Percentiles rank a stretch among this genome's conserved stretches.
These are phyloP conservation scores for Cryptococcus deneoformans DNA, from an alignment of 1,284 basidiomycete genomes.

Conservation along the genomic window DNA sequence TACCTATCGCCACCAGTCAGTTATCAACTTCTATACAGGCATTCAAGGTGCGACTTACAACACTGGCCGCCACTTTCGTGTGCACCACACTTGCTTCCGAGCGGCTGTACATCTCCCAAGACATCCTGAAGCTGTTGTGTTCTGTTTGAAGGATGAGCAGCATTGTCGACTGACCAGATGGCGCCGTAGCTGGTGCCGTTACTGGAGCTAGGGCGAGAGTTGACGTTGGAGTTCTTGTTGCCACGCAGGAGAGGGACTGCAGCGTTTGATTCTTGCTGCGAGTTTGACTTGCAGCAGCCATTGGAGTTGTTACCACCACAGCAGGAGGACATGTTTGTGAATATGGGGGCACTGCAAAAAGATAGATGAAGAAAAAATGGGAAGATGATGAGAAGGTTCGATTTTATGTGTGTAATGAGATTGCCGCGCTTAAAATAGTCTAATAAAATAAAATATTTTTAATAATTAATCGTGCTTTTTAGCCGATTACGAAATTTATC, in stretches of 20 bases:
- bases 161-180: constrained; percentile 18
- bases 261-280: constrained; percentile 2
- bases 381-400: too few relatives aligned
- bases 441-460: too few relatives aligned
- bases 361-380: too few relatives aligned
- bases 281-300: not conserved
- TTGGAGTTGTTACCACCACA: constrained; percentile 5
- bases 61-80: constrained; percentile 33
- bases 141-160: constrained; percentile 2
- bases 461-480: too few relatives aligned
- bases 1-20: constrained; percentile 11
- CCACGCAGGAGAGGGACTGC: constrained; percentile 13
- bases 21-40: not conserved
- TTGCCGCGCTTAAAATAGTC: too few relatives aligned
- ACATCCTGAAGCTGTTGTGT: constrained; percentile 31
- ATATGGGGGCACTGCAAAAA: not conserved
- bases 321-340: constrained; percentile 1
- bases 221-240: constrained; percentile 2
- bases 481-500: too few relatives aligned
- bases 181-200: constrained; percentile 9
- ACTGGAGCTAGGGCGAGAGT: not conserved
- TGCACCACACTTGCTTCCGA: constrained; percentile 43
- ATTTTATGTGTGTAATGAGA: too few relatives aligned
- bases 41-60: constrained; percentile 21
- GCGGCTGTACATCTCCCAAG: constrained; percentile 32